Evolutionary conservation across 2,329 filamentous ascomycete genomes (phyloP).

Genomic region (Alternaria metachromatica): DNA sequence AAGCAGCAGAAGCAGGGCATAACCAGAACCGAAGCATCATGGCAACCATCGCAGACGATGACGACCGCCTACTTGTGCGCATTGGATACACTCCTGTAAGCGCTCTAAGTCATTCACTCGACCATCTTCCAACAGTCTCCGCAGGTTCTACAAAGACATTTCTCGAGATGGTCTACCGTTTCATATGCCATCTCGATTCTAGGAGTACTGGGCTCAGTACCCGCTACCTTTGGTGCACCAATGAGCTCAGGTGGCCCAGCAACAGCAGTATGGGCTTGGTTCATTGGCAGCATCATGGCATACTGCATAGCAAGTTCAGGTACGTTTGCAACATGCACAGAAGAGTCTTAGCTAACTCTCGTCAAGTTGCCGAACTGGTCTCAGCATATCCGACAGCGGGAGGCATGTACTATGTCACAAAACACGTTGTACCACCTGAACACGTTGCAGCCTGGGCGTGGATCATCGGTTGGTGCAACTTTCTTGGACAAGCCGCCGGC

Average conservation of each 20-base stretch:
- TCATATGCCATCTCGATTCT: conserved; percentile 72
- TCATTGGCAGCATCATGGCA: conserved; percentile 68
- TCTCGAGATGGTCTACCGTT: conserved; percentile 70
- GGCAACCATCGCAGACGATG: conserved; percentile 63
- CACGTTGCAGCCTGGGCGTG: conserved; percentile 69
- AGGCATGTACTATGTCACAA: conserved; percentile 73
- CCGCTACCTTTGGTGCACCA: conserved; percentile 67
- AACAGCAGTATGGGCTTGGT: conserved; percentile 71
- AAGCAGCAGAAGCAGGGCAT: conserved; percentile 29
- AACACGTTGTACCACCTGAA: conserved; percentile 67
- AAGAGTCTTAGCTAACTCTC: not conserved
- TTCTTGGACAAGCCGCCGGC: conserved; percentile 68
- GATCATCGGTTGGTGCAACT: conserved; percentile 72
- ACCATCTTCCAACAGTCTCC: conserved; percentile 21
- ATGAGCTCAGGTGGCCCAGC: conserved; percentile 66
- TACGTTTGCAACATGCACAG: conserved; percentile 22
- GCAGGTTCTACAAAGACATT: conserved; percentile 67
- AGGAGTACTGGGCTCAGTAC: conserved; percentile 69
- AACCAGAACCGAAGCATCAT: conserved; percentile 38
- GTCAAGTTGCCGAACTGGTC: conserved; percentile 66
- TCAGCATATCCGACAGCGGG: conserved; percentile 72
- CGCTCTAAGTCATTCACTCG: not conserved
- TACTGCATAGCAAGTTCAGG: conserved; percentile 68
- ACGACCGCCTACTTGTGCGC: conserved; percentile 65
- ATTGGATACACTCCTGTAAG: conserved; percentile 69